Base-by-base conservation (phyloP, 2,329 filamentous ascomycete genomes). In the Aureobasidium vineae region DNA sequence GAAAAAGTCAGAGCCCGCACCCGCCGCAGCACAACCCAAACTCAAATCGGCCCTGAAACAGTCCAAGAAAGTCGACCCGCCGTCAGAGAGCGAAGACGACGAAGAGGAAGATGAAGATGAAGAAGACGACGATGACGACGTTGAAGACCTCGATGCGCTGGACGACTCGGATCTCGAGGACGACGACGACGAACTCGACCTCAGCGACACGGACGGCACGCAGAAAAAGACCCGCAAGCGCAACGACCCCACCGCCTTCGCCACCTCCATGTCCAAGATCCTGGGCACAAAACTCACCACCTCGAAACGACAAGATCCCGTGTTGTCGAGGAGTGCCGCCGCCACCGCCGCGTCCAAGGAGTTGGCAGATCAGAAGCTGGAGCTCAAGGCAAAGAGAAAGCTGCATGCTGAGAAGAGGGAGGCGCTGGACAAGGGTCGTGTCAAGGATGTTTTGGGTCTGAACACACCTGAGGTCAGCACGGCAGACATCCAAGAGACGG, bases 181-280 rank as follows among this genome's bases (percentile, higher is more conserved):
- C 19, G 75, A 74, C 16, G 76, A 74, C 16, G 76, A 77, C 60
- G 78, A 77, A 54, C 76, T 74, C 66, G 79, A 79, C 60, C 74
- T 75, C 49, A 76, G 73, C 31, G 75, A 71, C 69, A 75, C 21
- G 66, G 70, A 74, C n/a, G 66, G 69, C 66, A 36, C 15, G 0
- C 41, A 45, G 71, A 72, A 11, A 69, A 80, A 78, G 72, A 90
- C 87, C 73, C 87, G 88, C 16, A 98, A 98, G 80, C 89, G 93
- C 75, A 96, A 97, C 79, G 94, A 99, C 77, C 93, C 95, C 2
- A 82, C 85, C 70, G 92, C 91, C 63, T 98, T 99, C 77, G 91
- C 94, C 28, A 96, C 89, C 1, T 97, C 92, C 60, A 92, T 99
- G 73, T 90, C 90, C 71, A 96, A 95, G 78, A 97, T 99, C 75